phyloP scores from a whole-genome alignment of 2,329 filamentous ascomycete species.

The Aspergillus jensenii region DNA sequence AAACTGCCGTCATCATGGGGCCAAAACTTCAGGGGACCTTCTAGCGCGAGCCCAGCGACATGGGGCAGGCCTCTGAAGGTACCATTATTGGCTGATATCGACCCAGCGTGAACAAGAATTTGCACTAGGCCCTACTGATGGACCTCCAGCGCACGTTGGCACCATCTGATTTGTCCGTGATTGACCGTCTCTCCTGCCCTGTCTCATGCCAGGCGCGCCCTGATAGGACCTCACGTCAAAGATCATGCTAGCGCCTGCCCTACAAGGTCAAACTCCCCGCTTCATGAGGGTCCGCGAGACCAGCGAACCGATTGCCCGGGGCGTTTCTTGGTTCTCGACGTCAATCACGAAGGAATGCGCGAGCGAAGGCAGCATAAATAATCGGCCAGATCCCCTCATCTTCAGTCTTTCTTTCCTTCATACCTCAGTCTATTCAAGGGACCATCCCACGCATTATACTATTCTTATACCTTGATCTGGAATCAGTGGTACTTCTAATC shows the following conservation, averaged over 20 bases:
- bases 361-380: constrained; percentile 1
- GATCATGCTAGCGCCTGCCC: constrained; percentile 13
- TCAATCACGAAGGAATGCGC: background rate
- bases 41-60: background rate
- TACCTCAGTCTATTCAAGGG: background rate
- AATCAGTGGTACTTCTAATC: constrained; percentile 7
- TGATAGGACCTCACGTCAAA: constrained; percentile 2
- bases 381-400: background rate
- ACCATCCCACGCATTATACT: background rate
- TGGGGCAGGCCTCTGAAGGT: background rate
- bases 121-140: constrained; percentile 28
- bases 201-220: background rate
- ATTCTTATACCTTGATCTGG: background rate
- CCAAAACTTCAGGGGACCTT: constrained; percentile 3
- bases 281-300: constrained; percentile 1
- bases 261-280: constrained; percentile 7
- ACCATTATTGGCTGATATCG: background rate
- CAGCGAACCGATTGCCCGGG: constrained; percentile 6
- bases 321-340: background rate
- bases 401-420: background rate
- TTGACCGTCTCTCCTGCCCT: constrained; percentile 7
- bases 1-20: constrained; percentile 11
- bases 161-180: constrained; percentile 15
- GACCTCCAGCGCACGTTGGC: constrained; percentile 17
- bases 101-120: background rate